Percentiles rank a stretch among this genome's conserved stretches.
phyloP scores from a whole-genome alignment of 257 asterid genomes.

The Orobanche coerulescens region DNA sequence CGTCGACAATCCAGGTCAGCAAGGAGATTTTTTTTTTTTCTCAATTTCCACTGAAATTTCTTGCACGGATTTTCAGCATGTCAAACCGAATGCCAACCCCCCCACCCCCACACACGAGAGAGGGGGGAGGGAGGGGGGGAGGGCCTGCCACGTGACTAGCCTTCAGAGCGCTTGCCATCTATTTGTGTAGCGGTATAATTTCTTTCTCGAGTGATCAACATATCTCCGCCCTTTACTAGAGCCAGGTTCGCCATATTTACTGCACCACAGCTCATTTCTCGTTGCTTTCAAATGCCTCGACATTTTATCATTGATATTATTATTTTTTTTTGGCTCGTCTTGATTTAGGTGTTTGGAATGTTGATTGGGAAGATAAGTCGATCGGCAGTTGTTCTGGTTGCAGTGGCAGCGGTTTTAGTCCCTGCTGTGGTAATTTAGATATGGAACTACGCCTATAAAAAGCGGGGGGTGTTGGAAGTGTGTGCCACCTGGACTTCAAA shows the following conservation, averaged over 20 bases:
- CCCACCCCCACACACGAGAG: too few species aligned
- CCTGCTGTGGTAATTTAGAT: too few species aligned
- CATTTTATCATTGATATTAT: not conserved
- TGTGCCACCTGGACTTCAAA: too few species aligned
- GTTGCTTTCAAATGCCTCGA: not conserved
- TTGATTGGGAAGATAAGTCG: conserved; percentile 70
- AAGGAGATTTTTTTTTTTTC: not conserved
- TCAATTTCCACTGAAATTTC: too few species aligned
- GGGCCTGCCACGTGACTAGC: too few species aligned
- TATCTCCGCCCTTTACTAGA: conserved; percentile 52
- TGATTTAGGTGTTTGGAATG: conserved; percentile 63
- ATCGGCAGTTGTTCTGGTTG: conserved; percentile 67
- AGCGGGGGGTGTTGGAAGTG: too few species aligned
- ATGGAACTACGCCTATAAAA: too few species aligned
- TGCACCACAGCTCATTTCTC: not conserved
- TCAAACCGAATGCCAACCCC: too few species aligned
- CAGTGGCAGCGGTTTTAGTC: too few species aligned
- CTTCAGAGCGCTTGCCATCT: conserved; percentile 48
- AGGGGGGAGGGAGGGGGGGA: too few species aligned
- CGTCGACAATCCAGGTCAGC: conserved; percentile 79
- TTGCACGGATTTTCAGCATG: too few species aligned
- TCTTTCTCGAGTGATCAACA: conserved; percentile 69
- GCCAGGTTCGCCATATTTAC: conserved; percentile 54
- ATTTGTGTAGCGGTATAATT: conserved; percentile 75
- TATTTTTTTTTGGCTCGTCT: not conserved